phyloP scores from a whole-genome alignment of 768 basidiomycete species.

The Hericium erinaceus region DNA sequence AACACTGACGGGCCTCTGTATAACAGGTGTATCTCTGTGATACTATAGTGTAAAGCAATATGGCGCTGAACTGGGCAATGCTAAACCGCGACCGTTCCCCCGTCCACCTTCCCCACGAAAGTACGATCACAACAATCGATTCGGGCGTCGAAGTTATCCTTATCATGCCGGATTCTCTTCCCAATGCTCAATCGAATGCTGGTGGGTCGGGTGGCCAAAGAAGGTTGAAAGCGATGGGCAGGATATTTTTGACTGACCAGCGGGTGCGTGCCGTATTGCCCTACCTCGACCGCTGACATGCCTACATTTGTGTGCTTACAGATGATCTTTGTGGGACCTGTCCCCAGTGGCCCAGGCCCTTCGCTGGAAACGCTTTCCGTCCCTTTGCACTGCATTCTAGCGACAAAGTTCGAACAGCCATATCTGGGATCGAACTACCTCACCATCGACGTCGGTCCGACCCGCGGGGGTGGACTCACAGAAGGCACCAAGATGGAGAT shows the following conservation, averaged over 20 bases:
- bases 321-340: constrained; percentile 52
- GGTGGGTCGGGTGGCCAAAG: constrained; percentile 47
- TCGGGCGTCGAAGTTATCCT: constrained; percentile 51
- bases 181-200: constrained; percentile 30
- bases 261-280: constrained; percentile 36
- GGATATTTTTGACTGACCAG: constrained; percentile 59
- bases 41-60: constrained; percentile 17
- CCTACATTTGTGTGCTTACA: background rate
- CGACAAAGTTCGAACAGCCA: constrained; percentile 70
- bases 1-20: background rate
- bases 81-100: constrained; percentile 48
- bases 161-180: constrained; percentile 44
- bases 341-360: constrained; percentile 10
- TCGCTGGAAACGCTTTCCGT: constrained; percentile 38
- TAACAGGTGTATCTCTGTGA: too few species aligned
- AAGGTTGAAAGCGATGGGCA: constrained; percentile 52
- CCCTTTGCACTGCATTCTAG: constrained; percentile 54
- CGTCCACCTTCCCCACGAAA: constrained; percentile 56
- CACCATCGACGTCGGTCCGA: constrained; percentile 55
- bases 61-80: constrained; percentile 80
- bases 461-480: constrained; percentile 56
- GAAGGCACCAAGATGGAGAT: constrained; percentile 58
- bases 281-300: background rate
- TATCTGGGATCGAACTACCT: constrained; percentile 63
- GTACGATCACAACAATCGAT: constrained; percentile 45